Evolutionary conservation across 495 filamentous ascomycete species (phyloP), one percentile per base, ranked within the genome.

Genomic region (Xeromyces bisporus): DNA sequence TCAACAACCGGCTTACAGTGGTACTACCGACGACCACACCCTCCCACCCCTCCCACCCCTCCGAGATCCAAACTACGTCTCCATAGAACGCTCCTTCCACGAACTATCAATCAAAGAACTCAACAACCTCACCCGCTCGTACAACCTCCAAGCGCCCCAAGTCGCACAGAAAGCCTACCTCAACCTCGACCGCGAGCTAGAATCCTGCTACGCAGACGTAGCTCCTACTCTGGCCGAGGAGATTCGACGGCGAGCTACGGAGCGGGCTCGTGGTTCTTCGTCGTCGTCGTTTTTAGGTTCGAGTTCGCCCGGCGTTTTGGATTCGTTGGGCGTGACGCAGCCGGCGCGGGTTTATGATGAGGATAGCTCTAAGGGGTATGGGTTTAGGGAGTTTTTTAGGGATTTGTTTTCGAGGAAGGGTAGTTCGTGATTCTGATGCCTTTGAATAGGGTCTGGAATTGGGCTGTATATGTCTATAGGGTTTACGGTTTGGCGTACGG

Each of bases 151-250:
- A 70, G 89, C 89, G 0, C 89, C 89, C 0, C 73, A 79, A 18
- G 67, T 92, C 0, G 87, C 86, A 8, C 89, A 87, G 50, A 96
- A 96, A 54, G 82, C 89, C 1, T 96, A 96, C 43, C 80, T 83
- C 47, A 74, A 62, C 15, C 69, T 96, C 2, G 74, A 82, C 16
- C 75, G 89, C 21, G 89, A 97, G 48, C 58, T 97, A 7, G 66
- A 62, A 14, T 62, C 66, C 6, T 92, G 83, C 43, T 97, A 73
- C 47, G 77, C 80, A 0, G 85, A 93, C 32, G 72, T 92, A 2
- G 89, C 89, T 1, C 83, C 84, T 0, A 51, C 57, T 31, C 49
- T 97, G 0, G 67, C 81, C 0, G 59, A 64, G 6, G 72, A 72
- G 33, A 93, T 96, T 29, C 62, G 59, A 27, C 67, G 77, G 14